Evolutionary conservation across 2,329 filamentous ascomycete genomes (phyloP), one percentile per base, ranked within the genome.

Genomic region (Mycogone perniciosa): DNA sequence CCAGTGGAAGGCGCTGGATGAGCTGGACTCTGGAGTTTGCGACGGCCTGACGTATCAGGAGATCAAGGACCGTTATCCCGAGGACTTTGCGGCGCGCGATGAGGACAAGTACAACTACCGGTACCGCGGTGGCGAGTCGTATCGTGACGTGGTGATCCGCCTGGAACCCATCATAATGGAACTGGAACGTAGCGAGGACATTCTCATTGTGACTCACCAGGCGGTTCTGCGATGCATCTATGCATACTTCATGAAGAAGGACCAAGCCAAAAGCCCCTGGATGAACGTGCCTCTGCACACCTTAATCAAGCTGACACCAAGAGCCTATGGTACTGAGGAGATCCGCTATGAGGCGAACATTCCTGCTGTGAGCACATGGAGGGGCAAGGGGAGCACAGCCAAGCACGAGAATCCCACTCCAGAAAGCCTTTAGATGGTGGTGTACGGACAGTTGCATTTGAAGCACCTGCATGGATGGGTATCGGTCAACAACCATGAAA

Each of bases 91-190:
- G 45, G 90, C 92, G 33, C 89, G 93, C 56, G 93, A 99, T 68
- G 89, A 96, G 59, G 93, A 99, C 76, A 99, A 99, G 71, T 97
- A 97, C 81, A 97, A 99, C 74, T 99, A 99, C 73, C 89, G 93
- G 51, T 99, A 99, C 71, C 86, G 93, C 5, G 93, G 93, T 56
- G 93, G 93, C 48, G 93, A 99, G 72, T 95, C 88, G 54, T 85
- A 99, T 69, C 88, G 92, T 50, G 93, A 99, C 64, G 92, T 99
- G 1, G 93, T 99, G 38, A 97, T 96, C 62, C 89, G 93, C 1
- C 83, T 99, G 0, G 93, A 99, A 66, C 93, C 93, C 55, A 99
- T 99, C 71, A 99, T 99, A 72, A 99, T 99, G 93, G 93, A 99
- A 68, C 77, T 99, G 47, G 93, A 99, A 70, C 83, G 93, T 56